phyloP scores from a whole-genome alignment of 306 rosid genomes.

The Quercus mongolica region DNA sequence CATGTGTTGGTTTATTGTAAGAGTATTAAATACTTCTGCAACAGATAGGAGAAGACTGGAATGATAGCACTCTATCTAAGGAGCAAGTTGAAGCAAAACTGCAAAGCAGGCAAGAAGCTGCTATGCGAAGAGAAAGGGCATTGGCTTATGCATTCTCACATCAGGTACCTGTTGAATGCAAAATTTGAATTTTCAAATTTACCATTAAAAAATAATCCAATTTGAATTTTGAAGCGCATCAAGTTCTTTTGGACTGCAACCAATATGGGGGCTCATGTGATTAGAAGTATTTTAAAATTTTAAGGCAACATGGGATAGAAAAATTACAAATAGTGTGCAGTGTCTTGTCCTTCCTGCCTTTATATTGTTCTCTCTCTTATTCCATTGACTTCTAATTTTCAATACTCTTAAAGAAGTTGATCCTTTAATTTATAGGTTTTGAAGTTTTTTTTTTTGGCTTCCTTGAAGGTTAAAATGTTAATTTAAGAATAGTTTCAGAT shows the following conservation, averaged over 20 bases:
- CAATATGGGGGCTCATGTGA: background rate
- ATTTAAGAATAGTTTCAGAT: background rate
- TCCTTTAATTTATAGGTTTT: background rate
- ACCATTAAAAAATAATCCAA: background rate
- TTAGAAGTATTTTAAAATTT: background rate
- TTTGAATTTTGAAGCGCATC: background rate
- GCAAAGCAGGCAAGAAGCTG: slow-evolving; percentile 62
- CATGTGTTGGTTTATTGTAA: background rate
- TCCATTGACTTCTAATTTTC: background rate
- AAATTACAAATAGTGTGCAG: background rate
- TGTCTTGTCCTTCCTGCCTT: background rate
- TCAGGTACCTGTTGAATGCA: slow-evolving; percentile 47
- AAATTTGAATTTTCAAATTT: background rate
- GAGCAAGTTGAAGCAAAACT: slow-evolving; percentile 63
- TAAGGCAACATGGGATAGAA: background rate
- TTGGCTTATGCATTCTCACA: slow-evolving; percentile 82
- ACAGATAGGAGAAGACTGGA: slow-evolving; percentile 65
- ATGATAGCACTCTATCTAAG: slow-evolving; percentile 61
- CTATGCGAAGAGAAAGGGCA: slow-evolving; percentile 84
- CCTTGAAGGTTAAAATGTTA: background rate
- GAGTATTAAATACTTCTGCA: slow-evolving; percentile 10
- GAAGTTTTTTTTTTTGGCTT: background rate
- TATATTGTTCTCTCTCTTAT: background rate
- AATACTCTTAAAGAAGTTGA: background rate
- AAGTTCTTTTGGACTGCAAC: background rate